These are phyloP conservation scores for Heliosperma pusillum DNA, from an alignment of 148 eudicot species.

Conservation along the genomic window DNA sequence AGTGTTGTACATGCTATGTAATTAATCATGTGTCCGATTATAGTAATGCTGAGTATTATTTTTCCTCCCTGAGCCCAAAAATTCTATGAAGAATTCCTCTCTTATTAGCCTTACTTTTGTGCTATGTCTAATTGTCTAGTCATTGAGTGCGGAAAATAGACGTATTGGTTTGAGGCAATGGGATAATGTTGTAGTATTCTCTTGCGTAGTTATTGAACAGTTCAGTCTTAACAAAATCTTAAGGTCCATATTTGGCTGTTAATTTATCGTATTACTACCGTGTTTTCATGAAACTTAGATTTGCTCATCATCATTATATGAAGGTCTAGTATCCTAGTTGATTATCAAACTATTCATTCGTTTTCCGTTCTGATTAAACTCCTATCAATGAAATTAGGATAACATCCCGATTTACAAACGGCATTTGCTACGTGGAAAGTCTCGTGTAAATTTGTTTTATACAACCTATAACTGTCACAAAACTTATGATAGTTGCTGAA, in stretches of 20 bases:
- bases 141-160: not conserved
- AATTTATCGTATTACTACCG: not conserved
- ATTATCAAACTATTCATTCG: no score
- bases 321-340: no score
- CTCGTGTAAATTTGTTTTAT: no score
- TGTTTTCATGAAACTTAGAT: not conserved
- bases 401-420: no score
- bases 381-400: no score
- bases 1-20: slow-evolving; percentile 22
- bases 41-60: not conserved
- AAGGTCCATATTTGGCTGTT: not conserved
- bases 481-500: no score
- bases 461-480: no score
- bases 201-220: not conserved
- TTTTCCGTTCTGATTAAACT: no score
- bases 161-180: not conserved
- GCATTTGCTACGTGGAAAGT: no score
- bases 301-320: no score
- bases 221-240: not conserved
- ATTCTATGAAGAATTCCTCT: not conserved
- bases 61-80: not conserved
- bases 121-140: no score
- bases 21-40: not conserved
- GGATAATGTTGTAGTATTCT: not conserved
- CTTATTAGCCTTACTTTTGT: no score